Base-by-base conservation (phyloP, 495 filamentous ascomycete species). In the Cryomyces minteri region DNA sequence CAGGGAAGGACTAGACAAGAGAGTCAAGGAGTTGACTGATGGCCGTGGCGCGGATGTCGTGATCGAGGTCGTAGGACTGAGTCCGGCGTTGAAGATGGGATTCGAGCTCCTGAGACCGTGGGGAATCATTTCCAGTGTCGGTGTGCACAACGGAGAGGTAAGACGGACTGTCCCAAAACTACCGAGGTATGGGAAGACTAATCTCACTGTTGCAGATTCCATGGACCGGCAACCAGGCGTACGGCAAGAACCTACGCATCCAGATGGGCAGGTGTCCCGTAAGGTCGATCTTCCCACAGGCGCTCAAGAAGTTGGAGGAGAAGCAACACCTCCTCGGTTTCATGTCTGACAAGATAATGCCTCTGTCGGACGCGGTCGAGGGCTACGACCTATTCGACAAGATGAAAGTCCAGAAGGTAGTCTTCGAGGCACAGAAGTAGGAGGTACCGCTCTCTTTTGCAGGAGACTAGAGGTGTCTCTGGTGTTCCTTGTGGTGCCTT, bases 191-290 rank as follows among this genome's bases (percentile, higher is more conserved):
- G 45, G 31, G 29, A 42, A 14, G n/a, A 11, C 31, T n/a, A 31
- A 31, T n/a, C 32, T 62, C 43, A 63, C 33, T 47, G 40, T 43
- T 52, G 41, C 46, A 85, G 76, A 87, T 94, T 51, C 87, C 88
- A 10, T 92, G 88, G 75, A 74, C 65, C 40, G 87, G 84, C 6
- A 74, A 68, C 49, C 73, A 94, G 54, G 87, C 81, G 10, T 95
- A 95, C 58, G 72, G 73, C 40, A 95, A 95, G 67, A 98, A 95
- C 55, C 48, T 95, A 48, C 78, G 73, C 43, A 56, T 95, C n/a
- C 84, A 94, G 54, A 94, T 94, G 78, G 90, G 88, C 32, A 71
- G 90, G 44, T 98, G 90, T 59, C 88, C 88, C 5, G 90, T 98
- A 8, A 68, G 85, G 41, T 82, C 80, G 37, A 79, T 95, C 45